Conservation (phyloP, 2,329 filamentous ascomycete genomes). For the Epichloe glyceriae region DNA sequence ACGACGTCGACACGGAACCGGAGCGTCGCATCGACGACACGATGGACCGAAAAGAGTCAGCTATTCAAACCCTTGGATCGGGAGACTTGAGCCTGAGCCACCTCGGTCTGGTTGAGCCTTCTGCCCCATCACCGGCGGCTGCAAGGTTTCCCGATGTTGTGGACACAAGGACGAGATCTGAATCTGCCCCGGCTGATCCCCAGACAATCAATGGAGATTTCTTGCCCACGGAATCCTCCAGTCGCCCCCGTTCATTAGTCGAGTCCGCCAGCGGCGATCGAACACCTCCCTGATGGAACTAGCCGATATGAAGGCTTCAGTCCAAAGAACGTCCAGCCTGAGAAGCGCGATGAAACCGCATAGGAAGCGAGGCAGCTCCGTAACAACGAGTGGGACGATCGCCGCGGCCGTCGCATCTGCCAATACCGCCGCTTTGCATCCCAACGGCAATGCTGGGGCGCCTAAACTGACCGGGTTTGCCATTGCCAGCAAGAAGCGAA, state of each 20-base stretch:
- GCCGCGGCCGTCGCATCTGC: constrained; percentile 61
- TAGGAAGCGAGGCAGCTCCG: constrained; percentile 74
- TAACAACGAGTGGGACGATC: constrained; percentile 51
- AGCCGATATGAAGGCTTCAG: constrained; percentile 46
- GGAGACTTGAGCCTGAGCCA: constrained; percentile 85
- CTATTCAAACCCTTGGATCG: constrained; percentile 77
- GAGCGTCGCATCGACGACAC: constrained; percentile 17
- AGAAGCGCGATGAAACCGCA: constrained; percentile 48
- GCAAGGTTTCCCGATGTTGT: constrained; percentile 38
- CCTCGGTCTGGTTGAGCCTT: constrained; percentile 60
- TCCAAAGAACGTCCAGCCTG: constrained; percentile 54
- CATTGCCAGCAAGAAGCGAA: constrained; percentile 89
- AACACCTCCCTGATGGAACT: constrained; percentile 49
- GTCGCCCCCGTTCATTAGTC: constrained; percentile 36
- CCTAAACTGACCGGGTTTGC: constrained; percentile 88
- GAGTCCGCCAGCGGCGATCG: constrained; percentile 41
- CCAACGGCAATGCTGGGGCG: constrained; percentile 41
- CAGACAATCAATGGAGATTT: constrained; percentile 15
- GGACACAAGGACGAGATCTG: constrained; percentile 39
- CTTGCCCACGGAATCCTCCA: constrained; percentile 21
- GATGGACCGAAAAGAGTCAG: constrained; percentile 52
- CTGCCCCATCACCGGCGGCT: constrained; percentile 41
- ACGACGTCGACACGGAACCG: constrained; percentile 21
- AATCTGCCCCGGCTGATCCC: constrained; percentile 43
- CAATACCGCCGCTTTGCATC: constrained; percentile 54